Conservation (phyloP, 352 stramenopile genomes). For the Pseudoperonospora humuli region DNA sequence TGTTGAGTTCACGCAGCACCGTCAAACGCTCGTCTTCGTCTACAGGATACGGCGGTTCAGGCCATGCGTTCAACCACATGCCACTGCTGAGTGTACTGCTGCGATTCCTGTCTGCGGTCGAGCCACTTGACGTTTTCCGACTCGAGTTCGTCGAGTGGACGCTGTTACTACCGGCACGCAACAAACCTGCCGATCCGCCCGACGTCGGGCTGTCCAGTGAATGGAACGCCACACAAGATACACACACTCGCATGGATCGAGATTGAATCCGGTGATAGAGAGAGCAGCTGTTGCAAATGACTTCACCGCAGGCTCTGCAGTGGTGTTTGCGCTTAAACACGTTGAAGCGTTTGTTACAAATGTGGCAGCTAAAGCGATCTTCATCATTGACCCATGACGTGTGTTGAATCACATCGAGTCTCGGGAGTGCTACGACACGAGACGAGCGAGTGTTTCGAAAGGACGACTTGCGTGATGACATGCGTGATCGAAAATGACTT, state of each 20-base stretch:
- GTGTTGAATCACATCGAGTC: slow-evolving; percentile 70
- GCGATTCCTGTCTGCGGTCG: slow-evolving; percentile 25
- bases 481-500: slow-evolving; percentile 16
- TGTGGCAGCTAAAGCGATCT: slow-evolving; percentile 79
- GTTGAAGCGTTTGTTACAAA: slow-evolving; percentile 85
- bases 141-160: slow-evolving; percentile 26
- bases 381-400: slow-evolving; percentile 83
- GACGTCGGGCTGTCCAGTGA: slow-evolving; percentile 70
- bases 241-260: slow-evolving; percentile 79
- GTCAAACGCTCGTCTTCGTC: slow-evolving; percentile 72
- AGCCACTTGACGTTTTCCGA: slow-evolving; percentile 59
- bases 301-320: slow-evolving; percentile 74
- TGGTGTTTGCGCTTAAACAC: slow-evolving; percentile 87
- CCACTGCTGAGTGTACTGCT: slow-evolving; percentile 54
- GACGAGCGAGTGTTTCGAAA: slow-evolving; percentile 73
- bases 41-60: slow-evolving; percentile 67
- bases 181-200: slow-evolving; percentile 37
- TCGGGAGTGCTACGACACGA: slow-evolving; percentile 56
- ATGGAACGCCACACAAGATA: slow-evolving; percentile 79
- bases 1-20: slow-evolving; percentile 73
- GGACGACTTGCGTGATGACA: slow-evolving; percentile 59
- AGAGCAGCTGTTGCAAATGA: slow-evolving; percentile 82
- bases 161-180: slow-evolving; percentile 23
- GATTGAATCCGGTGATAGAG: slow-evolving; percentile 79
- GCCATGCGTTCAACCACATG: slow-evolving; percentile 76